A percentile compares a stretch with the other conserved stretches of the same genome.
Evolutionary conservation across 192 early-diverging fungal genomes (phyloP).

Genomic region (Bifiguratus adelaidae): DNA sequence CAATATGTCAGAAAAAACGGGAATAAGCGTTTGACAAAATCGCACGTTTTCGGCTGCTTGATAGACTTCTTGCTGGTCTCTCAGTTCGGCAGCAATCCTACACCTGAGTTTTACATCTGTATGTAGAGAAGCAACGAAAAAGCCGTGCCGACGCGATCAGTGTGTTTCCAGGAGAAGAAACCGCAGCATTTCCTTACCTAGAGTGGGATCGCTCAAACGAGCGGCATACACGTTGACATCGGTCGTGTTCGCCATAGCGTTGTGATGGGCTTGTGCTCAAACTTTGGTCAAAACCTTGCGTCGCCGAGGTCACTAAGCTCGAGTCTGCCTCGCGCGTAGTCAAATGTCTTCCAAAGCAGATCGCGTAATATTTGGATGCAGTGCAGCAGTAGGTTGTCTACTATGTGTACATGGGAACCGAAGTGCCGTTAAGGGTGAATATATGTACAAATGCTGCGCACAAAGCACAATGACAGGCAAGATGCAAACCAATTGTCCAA

Average conservation of each 20-base stretch:
- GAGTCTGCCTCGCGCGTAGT: too few relatives aligned
- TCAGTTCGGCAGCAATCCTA: slow-evolving; percentile 73
- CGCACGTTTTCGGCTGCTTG: slow-evolving; percentile 79
- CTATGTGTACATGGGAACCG: too few relatives aligned
- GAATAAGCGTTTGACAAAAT: slow-evolving; percentile 69
- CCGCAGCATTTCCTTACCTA: slow-evolving; percentile 17
- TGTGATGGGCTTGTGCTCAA: too few relatives aligned
- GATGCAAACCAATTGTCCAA: too few relatives aligned
- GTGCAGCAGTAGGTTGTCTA: too few relatives aligned
- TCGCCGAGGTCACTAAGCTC: too few relatives aligned
- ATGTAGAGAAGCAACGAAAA: background rate
- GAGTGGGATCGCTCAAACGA: slow-evolving; percentile 33
- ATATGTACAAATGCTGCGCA: too few relatives aligned
- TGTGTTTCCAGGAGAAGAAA: background rate
- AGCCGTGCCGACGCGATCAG: background rate
- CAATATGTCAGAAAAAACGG: slow-evolving; percentile 72
- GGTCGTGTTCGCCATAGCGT: slow-evolving; percentile 17
- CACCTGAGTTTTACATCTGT: slow-evolving; percentile 43
- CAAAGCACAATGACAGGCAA: too few relatives aligned
- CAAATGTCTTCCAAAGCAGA: too few relatives aligned
- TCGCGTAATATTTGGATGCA: too few relatives aligned
- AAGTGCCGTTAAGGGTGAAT: too few relatives aligned
- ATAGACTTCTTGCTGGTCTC: slow-evolving; percentile 85
- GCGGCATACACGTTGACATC: slow-evolving; percentile 35
- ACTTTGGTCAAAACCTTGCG: too few relatives aligned